Base-by-base conservation (phyloP, 192 early-diverging fungal genomes). In the Chytriomyces hyalinus region DNA sequence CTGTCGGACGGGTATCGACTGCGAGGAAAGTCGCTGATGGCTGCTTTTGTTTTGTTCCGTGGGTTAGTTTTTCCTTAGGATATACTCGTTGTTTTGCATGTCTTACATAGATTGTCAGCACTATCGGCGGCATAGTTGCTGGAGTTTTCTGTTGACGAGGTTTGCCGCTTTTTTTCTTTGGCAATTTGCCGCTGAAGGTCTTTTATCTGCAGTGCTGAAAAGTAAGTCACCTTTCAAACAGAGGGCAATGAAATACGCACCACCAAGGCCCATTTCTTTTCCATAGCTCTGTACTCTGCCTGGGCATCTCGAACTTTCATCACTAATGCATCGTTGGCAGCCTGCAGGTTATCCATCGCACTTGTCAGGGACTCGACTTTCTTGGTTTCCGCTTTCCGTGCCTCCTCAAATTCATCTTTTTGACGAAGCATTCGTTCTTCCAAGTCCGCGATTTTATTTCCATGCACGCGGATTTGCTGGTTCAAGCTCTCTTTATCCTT, bases 151-250 rank as follows among this genome's bases (percentile, higher is more conserved):
- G 77, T 80, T 36, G 70, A 53, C 5, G 49, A 13, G 10, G 59
- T 76, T 13, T 79, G 59, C 47, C 73, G 57, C 63, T 80, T 82
- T 48, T 82, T 43, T 65, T 89, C 86, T 70, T 86, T 89, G 11
- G 75, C 22, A 6, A 89, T 66, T 73, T 89, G 88, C 78, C 88
- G 88, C 57, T 89, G 88, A 24, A 89, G 66, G 76, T 89, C 88
- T 70, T 86, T 88, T 8, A 88, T 78, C 86, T 87, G 44, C 0
- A 78, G 47, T 57, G 44, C 50, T 36, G 36, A 36, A 4, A 36
- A 61, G 15, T 28, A 13, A 79, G 11, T 65, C 11, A 48, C 8
- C 15, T 43, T 13, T 44, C 49, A 20, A 53, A 22, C n/a, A 66
- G 13, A 49, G 13, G 4, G 44, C 15, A n/a, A n/a, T 5, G 20